Conservation (phyloP, 768 basidiomycete species). For the Kwoniella sp. region DNA sequence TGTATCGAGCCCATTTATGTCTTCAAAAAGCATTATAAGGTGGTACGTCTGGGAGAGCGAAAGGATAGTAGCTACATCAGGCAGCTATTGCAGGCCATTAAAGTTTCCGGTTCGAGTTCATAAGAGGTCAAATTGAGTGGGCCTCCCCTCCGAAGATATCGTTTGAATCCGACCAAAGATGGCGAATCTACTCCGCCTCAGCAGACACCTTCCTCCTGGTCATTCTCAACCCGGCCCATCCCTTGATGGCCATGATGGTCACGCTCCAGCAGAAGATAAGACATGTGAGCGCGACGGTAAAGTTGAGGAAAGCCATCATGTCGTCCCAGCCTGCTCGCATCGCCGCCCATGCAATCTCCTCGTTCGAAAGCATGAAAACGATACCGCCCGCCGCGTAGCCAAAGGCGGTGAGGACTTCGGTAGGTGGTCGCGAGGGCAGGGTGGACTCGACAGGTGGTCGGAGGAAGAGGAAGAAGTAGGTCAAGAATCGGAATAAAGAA, state of each 20-base stretch:
- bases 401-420: conserved; percentile 85
- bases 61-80: too few relatives aligned
- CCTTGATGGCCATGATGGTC: conserved; percentile 74
- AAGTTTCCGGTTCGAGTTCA: too few relatives aligned
- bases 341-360: conserved; percentile 84
- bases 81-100: too few relatives aligned
- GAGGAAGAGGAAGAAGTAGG: conserved; percentile 94
- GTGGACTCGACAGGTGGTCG: conserved; percentile 72
- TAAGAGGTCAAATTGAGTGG: too few relatives aligned
- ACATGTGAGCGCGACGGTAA: conserved; percentile 80
- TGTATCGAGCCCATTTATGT: too few relatives aligned
- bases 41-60: too few relatives aligned
- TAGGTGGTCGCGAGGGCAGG: conserved; percentile 89
- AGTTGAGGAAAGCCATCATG: conserved; percentile 57
- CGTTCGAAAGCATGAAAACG: conserved; percentile 84
- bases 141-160: too few relatives aligned
- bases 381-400: conserved; percentile 85
- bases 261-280: conserved; percentile 84
- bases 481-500: conserved; percentile 76
- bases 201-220: conserved; percentile 8
- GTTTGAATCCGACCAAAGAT: too few relatives aligned
- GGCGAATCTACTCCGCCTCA: not conserved
- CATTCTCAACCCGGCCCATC: conserved; percentile 60
- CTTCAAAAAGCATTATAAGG: too few relatives aligned
- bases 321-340: conserved; percentile 89